A percentile compares a stretch with the other conserved stretches of the same genome.
Evolutionary conservation across 495 filamentous ascomycete genomes (phyloP).

Genomic region (Neurospora sp.): DNA sequence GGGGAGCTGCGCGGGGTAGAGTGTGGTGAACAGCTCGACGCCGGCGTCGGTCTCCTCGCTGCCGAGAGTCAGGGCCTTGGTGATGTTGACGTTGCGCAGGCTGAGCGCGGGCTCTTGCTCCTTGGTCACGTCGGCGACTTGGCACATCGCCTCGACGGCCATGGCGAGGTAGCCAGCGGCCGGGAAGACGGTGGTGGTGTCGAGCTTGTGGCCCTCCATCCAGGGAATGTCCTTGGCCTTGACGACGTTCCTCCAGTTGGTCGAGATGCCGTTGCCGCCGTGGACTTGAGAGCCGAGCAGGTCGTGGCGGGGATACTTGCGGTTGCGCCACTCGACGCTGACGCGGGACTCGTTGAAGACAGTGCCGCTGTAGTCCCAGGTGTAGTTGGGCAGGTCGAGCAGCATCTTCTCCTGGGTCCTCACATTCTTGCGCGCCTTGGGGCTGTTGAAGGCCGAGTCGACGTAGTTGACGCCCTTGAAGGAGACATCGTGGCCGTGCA

Average conservation of each 20-base stretch:
- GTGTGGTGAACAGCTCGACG: constrained; percentile 10
- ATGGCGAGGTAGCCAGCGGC: constrained; percentile 44
- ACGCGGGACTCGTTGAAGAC: constrained; percentile 33
- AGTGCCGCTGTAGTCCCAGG: constrained; percentile 28
- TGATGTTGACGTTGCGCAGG: constrained; percentile 14
- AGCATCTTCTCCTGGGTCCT: constrained; percentile 12
- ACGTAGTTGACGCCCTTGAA: constrained; percentile 14
- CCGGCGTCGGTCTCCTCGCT: constrained; percentile 20
- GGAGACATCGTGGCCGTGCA: constrained; percentile 18
- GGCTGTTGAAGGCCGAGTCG: constrained; percentile 2
- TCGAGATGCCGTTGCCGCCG: constrained; percentile 29
- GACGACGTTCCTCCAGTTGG: constrained; percentile 36
- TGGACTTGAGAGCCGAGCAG: constrained; percentile 29
- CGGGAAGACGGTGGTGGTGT: constrained; percentile 38
- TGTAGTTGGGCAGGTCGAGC: constrained; percentile 23
- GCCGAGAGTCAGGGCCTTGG: constrained; percentile 25
- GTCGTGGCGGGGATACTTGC: constrained; percentile 26
- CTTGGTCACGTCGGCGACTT: constrained; percentile 10
- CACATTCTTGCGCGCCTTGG: constrained; percentile 8
- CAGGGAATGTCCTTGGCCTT: constrained; percentile 34
- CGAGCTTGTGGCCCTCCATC: constrained; percentile 36
- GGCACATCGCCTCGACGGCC: constrained; percentile 37
- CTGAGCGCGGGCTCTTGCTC: constrained; percentile 4
- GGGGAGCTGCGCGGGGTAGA: background rate
- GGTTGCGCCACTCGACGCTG: constrained; percentile 31